phyloP scores from a whole-genome alignment of 768 basidiomycete species.

The Leccinellum luteum region DNA sequence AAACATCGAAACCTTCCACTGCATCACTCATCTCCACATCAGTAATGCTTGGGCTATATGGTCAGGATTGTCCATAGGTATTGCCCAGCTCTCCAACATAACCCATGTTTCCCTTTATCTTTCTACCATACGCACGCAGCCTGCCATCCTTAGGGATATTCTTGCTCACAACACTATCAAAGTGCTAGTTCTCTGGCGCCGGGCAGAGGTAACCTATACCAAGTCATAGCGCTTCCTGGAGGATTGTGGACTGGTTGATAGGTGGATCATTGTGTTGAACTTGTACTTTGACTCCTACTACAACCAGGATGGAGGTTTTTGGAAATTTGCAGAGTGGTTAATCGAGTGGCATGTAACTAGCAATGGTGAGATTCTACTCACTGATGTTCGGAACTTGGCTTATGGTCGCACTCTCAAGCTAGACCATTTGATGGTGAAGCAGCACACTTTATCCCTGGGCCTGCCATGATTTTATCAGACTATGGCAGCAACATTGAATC shows the following conservation, averaged over 20 bases:
- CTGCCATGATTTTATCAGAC: too few species aligned
- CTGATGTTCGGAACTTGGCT: too few species aligned
- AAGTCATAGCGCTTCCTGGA: not conserved
- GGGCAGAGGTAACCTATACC: not conserved
- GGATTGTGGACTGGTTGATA: not conserved
- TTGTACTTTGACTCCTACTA: not conserved
- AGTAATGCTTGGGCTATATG: not conserved
- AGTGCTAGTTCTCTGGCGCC: not conserved
- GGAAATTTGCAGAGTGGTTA: not conserved
- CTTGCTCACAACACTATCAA: not conserved
- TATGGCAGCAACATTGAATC: too few species aligned
- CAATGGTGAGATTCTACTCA: too few species aligned
- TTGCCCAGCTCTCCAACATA: not conserved
- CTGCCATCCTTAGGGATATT: not conserved
- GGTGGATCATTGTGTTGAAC: not conserved
- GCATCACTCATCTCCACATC: not conserved
- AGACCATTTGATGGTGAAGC: too few species aligned
- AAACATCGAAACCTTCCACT: not conserved
- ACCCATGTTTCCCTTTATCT: not conserved
- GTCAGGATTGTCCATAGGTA: not conserved
- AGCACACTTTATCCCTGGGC: too few species aligned
- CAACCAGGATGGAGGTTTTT: not conserved
- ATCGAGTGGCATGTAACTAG: not conserved
- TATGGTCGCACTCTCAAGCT: too few species aligned
- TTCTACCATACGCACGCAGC: not conserved